Base-by-base conservation (phyloP, 2,329 filamentous ascomycete species). In the Colletotrichum karsti region DNA sequence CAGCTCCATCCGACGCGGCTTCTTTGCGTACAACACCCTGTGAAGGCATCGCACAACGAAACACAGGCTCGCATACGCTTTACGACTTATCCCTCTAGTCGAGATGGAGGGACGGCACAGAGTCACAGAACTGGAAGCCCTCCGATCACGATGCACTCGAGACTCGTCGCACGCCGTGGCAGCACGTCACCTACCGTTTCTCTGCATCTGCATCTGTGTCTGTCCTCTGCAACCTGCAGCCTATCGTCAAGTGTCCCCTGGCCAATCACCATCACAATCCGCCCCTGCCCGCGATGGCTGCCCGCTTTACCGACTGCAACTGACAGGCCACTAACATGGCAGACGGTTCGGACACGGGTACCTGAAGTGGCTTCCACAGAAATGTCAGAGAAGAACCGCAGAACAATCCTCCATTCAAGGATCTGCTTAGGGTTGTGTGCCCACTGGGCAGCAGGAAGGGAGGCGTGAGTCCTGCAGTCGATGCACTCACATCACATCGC, bases 311-410 rank as follows among this genome's bases (percentile, higher is more conserved):
- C 33, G 20, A 12, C 42, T 62, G 30, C 51, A 55, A 50, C 55
- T 63, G 58, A 54, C 55, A 39, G 41, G 10, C 41, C 37, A 33
- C 18, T 7, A 26, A 37, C 12, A 30, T 4, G 18, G 12, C 24
- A 41, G n/a, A 39, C 18, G 24, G 51, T 22, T 26, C 51, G 24
- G 18, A 41, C n/a, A 41, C 51, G 51, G 51, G 35, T 57, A 6
- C 60, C 51, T 63, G 60, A 57, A 30, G 50, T 53, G 56, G 20
- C 24, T 4, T 53, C 57, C 33, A 46, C 41, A 55, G 42, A 63
- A 56, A 22, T 48, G 18, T 63, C 26, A 35, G 28, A 63, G 41
- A 63, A 57, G 41, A 18, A 39, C 48, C n/a, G 22, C 42, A 28
- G 51, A 41, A 63, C 33, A 35, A 41, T 28, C 50, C 30, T 53